phyloP scores from a whole-genome alignment of 2,329 filamentous ascomycete species.

The Thielaviopsis musarum region DNA sequence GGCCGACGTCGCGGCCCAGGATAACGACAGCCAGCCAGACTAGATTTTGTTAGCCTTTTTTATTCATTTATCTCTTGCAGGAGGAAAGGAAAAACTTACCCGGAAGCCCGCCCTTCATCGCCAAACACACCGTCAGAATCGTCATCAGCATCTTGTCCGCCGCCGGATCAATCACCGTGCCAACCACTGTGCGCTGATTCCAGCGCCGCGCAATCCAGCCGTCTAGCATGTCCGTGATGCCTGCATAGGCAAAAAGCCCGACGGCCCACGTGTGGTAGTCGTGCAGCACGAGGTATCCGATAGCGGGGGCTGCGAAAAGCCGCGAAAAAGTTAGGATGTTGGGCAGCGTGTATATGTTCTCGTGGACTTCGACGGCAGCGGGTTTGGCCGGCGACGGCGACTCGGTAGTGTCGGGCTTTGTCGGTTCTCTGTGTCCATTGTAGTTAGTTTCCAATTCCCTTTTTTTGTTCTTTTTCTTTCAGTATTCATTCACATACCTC shows the following conservation, averaged over 20 bases:
- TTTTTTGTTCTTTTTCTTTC: not conserved
- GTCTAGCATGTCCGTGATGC: slow-evolving; percentile 79
- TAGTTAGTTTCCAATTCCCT: not conserved
- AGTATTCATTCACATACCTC: not conserved
- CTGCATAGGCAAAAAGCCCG: slow-evolving; percentile 79
- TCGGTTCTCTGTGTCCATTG: not conserved
- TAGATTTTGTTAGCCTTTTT: slow-evolving; percentile 17
- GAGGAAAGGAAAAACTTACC: slow-evolving; percentile 30
- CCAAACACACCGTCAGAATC: slow-evolving; percentile 69
- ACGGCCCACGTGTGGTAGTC: slow-evolving; percentile 66
- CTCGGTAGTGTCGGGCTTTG: not conserved
- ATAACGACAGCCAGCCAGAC: slow-evolving; percentile 84
- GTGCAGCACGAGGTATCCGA: slow-evolving; percentile 79
- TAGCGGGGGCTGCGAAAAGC: slow-evolving; percentile 62
- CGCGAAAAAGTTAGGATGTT: slow-evolving; percentile 84
- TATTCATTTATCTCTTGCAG: not conserved
- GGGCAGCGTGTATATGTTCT: slow-evolving; percentile 95
- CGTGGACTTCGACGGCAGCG: slow-evolving; percentile 29
- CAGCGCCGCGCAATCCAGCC: slow-evolving; percentile 83
- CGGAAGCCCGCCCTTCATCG: slow-evolving; percentile 66
- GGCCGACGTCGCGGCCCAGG: slow-evolving; percentile 68
- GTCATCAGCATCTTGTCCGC: slow-evolving; percentile 96
- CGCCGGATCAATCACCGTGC: slow-evolving; percentile 89
- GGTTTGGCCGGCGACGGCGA: slow-evolving; percentile 9
- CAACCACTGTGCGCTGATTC: slow-evolving; percentile 83